These are phyloP conservation scores for Talaromyces funiculosus DNA, from an alignment of 2,329 filamentous ascomycete species.

Conservation along the genomic window DNA sequence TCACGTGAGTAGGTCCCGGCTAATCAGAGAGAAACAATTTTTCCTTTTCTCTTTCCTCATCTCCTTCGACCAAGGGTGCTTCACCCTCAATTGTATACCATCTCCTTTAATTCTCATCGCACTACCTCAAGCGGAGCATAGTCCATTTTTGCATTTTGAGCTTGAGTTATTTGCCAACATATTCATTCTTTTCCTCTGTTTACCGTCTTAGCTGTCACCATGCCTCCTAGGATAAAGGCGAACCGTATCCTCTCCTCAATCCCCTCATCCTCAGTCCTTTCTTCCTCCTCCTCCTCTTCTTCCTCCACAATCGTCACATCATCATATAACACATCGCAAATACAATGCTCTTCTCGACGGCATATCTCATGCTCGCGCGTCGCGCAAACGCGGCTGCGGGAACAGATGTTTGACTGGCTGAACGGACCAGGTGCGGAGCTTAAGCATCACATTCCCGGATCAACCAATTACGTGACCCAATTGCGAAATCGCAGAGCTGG, in stretches of 20 bases:
- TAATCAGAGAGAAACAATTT: conserved; percentile 13
- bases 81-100: conserved; percentile 8
- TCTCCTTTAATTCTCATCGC: not conserved
- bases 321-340: conserved; percentile 15
- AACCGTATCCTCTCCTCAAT: conserved; percentile 19
- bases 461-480: conserved; percentile 28
- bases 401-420: conserved; percentile 56
- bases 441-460: conserved; percentile 28
- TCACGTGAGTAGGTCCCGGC: conserved; percentile 9
- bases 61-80: conserved; percentile 13
- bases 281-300: conserved; percentile 25
- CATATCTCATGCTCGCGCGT: conserved; percentile 30
- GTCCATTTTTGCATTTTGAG: too few relatives aligned
- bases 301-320: conserved; percentile 19
- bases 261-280: conserved; percentile 25
- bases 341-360: conserved; percentile 19
- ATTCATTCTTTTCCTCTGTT: not conserved
- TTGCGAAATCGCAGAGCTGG: conserved; percentile 14
- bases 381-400: conserved; percentile 46
- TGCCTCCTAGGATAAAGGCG: conserved; percentile 38
- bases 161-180: not conserved
- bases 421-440: conserved; percentile 32
- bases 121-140: not conserved
- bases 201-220: conserved; percentile 18
- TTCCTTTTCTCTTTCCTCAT: conserved; percentile 1